A percentile compares a stretch with the other conserved stretches of the same genome.
Evolutionary conservation across 1,284 basidiomycete species (phyloP).

Genomic region (Apiotrichum siamense): DNA sequence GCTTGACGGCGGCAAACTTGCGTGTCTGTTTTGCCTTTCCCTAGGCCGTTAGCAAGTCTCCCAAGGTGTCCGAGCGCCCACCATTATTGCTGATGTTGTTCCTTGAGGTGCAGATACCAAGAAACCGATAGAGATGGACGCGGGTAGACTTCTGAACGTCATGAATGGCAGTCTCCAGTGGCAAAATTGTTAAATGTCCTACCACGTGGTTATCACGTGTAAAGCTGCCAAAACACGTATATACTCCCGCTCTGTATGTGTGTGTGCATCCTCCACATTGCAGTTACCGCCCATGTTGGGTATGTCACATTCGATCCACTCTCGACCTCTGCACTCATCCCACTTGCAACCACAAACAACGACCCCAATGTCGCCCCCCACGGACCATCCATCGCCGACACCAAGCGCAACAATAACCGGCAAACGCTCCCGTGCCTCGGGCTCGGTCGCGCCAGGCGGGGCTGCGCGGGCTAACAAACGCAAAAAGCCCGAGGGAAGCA

Average conservation of each 20-base stretch:
- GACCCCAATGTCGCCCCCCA: constrained; percentile 9
- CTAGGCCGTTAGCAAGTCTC: too few species aligned
- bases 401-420: constrained; percentile 18
- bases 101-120: too few species aligned
- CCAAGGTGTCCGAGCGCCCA: neutral
- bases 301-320: too few species aligned
- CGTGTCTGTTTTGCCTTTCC: constrained; percentile 91
- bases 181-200: too few species aligned
- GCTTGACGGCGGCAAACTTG: constrained; percentile 92
- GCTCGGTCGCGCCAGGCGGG: neutral
- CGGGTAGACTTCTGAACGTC: too few species aligned
- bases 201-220: too few species aligned
- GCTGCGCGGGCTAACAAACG: constrained; percentile 26
- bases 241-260: neutral
- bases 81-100: neutral
- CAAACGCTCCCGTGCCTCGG: constrained; percentile 11
- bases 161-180: too few species aligned
- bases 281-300: too few species aligned
- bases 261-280: constrained; percentile 20
- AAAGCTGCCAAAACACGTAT: too few species aligned
- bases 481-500: constrained; percentile 30
- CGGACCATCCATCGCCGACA: constrained; percentile 19
- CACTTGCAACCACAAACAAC: neutral
- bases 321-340: neutral
- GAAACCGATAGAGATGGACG: too few species aligned